Evolutionary conservation across 768 basidiomycete genomes (phyloP), one percentile per base, ranked within the genome.

Genomic region (Mrakia gelida): DNA sequence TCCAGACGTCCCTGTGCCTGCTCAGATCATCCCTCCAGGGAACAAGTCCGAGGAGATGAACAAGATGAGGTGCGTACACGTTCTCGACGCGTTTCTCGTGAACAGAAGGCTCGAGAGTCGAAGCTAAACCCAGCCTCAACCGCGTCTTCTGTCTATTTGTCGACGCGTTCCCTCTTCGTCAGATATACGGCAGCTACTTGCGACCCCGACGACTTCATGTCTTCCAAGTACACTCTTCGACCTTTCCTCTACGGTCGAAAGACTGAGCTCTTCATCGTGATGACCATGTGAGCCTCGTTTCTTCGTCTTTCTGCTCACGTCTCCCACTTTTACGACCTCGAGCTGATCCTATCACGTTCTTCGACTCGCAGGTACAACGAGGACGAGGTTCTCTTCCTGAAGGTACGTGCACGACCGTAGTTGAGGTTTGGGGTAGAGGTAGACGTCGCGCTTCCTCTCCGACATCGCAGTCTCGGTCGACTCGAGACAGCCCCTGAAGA

Each of bases 151-250:
- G n/a, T 52, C 49, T 52, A 7, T 52, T 52, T 52, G 16, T 13
- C 49, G 41, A 38, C 70, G 41, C 13, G 38, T 49, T 28, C 18
- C 2, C 21, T 28, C n/a, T 16, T 16, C 70, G 28, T 26, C 70
- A 41, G 41, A 59, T 67, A 65, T 13, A 65, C 63, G 2, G 75
- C 75, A 23, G 52, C 32, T 5, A 71, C 68, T 2, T 59, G 68
- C 56, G 76, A 77, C 32, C 76, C 76, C 13, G 71, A 77, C 61
- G 68, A 77, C 43, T 77, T 77, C 38, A 15, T 90, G 89, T 23
- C 45, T 26, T 8, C 13, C 16, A 59, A 71, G 70, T 73, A 62
- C 26, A 59, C 54, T 23, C 68, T 65, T 62, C 26, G 52, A 9
- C 52, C 59, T 34, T 77, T 61, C 54, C 56, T 62, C 18, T 41